Conservation (phyloP, 1,139 yeast genomes). For the Saccharomyces pastorianus region DNA sequence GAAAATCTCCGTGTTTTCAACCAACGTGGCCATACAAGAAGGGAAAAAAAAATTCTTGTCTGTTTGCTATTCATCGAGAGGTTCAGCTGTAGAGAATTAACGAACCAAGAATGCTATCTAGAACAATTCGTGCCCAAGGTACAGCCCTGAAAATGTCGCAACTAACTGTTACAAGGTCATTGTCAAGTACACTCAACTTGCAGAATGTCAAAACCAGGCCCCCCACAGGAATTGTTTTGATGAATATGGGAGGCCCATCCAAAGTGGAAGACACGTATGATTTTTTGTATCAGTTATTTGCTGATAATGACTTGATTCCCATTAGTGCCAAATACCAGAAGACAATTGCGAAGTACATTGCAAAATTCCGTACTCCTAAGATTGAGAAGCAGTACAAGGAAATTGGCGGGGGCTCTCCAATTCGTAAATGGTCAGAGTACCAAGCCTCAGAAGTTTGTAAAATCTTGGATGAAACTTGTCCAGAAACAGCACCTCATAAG, state of each 20-base stretch:
- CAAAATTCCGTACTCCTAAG: conserved; percentile 75
- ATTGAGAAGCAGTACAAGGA: conserved; percentile 74
- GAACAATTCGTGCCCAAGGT: background rate
- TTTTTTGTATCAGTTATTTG: conserved; percentile 64
- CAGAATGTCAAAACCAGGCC: conserved; percentile 3
- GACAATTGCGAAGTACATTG: conserved; percentile 65
- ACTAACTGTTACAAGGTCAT: background rate
- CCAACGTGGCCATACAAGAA: background rate
- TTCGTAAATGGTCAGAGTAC: conserved; percentile 82
- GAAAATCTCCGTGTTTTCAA: background rate
- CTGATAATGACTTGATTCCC: conserved; percentile 84
- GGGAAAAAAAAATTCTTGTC: background rate
- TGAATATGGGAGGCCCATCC: conserved; percentile 99
- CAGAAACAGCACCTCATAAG: conserved; percentile 86
- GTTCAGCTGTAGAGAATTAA: background rate
- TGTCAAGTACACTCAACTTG: background rate
- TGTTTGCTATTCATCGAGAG: background rate
- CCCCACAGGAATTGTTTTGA: conserved; percentile 59
- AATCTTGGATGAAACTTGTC: conserved; percentile 63
- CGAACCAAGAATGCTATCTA: background rate
- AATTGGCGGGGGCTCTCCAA: conserved; percentile 98
- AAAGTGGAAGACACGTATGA: conserved; percentile 78
- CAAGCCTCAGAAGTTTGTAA: conserved; percentile 78
- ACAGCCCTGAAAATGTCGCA: background rate
- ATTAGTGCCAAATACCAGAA: conserved; percentile 68